Percentiles rank a stretch among this genome's conserved stretches.
These are phyloP conservation scores for Petunia hybrid DNA, from an alignment of 305 asterid species.

Conservation along the genomic window DNA sequence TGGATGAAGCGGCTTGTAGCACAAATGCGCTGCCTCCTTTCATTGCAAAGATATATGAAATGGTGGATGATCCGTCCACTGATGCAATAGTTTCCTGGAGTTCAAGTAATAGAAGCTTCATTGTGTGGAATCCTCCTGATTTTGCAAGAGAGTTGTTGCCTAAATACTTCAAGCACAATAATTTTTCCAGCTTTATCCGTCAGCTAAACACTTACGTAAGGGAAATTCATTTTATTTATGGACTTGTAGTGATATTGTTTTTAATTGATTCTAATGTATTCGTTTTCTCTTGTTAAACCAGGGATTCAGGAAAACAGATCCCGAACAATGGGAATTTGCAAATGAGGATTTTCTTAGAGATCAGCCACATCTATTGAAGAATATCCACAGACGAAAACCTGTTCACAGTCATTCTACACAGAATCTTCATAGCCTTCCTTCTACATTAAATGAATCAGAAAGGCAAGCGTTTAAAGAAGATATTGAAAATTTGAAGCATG, in stretches of 20 bases:
- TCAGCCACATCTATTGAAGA: constrained; percentile 68
- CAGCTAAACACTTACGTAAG: constrained; percentile 83
- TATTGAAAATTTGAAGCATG: constrained; percentile 55
- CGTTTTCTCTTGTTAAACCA: constrained; percentile 35
- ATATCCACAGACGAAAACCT: constrained; percentile 77
- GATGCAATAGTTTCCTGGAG: constrained; percentile 80
- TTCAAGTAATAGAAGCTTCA: constrained; percentile 61
- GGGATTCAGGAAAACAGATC: constrained; percentile 85
- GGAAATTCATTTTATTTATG: constrained; percentile 19
- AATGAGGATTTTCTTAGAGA: constrained; percentile 75
- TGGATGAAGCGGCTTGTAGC: constrained; percentile 70
- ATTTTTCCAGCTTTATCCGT: constrained; percentile 77
- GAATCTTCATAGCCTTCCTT: constrained; percentile 44
- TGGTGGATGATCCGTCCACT: constrained; percentile 77
- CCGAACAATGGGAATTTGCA: constrained; percentile 86
- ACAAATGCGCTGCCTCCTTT: constrained; percentile 72
- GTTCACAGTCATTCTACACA: constrained; percentile 78
- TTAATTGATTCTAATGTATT: background rate
- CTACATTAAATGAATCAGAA: constrained; percentile 61
- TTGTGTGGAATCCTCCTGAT: constrained; percentile 77
- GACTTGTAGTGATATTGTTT: background rate
- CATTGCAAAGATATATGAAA: constrained; percentile 76
- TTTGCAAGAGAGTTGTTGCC: constrained; percentile 70
- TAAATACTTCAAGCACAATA: constrained; percentile 75
- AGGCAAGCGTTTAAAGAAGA: constrained; percentile 65